phyloP scores from a whole-genome alignment of 1,139 yeast genomes.

The Insectozyma bohioensis region DNA sequence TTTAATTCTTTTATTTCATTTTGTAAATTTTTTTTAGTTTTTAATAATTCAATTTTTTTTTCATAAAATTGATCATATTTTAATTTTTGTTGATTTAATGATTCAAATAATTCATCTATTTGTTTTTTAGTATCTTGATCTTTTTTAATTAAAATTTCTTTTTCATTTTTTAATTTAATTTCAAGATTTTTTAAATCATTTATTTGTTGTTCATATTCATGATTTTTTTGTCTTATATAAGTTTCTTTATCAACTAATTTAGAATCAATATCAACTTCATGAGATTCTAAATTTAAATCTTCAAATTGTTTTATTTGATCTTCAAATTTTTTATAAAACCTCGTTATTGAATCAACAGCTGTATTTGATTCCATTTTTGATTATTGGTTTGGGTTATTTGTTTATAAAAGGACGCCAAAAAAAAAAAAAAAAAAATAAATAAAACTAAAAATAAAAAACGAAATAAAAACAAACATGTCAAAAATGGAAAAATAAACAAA shows the following conservation, averaged over 20 bases:
- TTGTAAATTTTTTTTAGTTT: constrained; percentile 24
- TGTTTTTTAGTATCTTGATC: constrained; percentile 1
- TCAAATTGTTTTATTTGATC: constrained; percentile 9
- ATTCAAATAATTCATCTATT: constrained; percentile 3
- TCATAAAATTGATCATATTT: constrained; percentile 28
- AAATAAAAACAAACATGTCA: no score
- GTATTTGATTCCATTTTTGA: constrained; percentile 4
- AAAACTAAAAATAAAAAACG: no score
- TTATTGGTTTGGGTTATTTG: no score
- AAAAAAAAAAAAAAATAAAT: no score
- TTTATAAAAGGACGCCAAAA: no score
- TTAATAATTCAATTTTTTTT: constrained; percentile 23
- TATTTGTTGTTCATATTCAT: constrained; percentile 2
- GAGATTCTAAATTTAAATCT: constrained; percentile 8
- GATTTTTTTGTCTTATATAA: constrained; percentile 5
- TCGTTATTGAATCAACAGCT: no score
- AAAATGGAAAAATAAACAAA: no score
- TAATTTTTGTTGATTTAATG: constrained; percentile 23
- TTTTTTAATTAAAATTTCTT: constrained; percentile 1
- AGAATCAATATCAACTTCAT: constrained; percentile 10
- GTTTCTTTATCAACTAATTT: constrained; percentile 9
- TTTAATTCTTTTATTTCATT: constrained; percentile 26
- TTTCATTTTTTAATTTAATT: constrained; percentile 1
- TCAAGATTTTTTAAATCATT: constrained; percentile 5
- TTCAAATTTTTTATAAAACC: constrained; percentile 6